Conservation (phyloP, 495 filamentous ascomycete genomes). For the Apodospora peruviana region DNA sequence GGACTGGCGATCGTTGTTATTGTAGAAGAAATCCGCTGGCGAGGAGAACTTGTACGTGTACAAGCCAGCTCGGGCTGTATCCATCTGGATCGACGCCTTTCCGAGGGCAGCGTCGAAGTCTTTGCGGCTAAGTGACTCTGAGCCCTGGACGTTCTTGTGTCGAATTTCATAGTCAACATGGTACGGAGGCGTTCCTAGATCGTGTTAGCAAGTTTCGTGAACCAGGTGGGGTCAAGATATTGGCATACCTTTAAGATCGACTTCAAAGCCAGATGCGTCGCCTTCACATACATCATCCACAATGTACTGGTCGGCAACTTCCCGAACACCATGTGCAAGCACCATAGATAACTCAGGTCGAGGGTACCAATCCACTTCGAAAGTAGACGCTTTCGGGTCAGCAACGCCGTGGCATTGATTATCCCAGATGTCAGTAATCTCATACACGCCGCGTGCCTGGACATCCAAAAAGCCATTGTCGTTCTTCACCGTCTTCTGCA, state of each 20-base stretch:
- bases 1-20: slow-evolving; percentile 62
- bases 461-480: slow-evolving; percentile 69
- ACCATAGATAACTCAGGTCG: slow-evolving; percentile 66
- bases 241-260: slow-evolving; percentile 64
- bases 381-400: slow-evolving; percentile 62
- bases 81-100: slow-evolving; percentile 69
- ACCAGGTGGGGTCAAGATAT: too few species aligned
- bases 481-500: slow-evolving; percentile 37
- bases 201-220: too few species aligned
- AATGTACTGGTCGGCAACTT: slow-evolving; percentile 45
- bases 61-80: slow-evolving; percentile 71
- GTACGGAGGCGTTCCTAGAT: slow-evolving; percentile 69
- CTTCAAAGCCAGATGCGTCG: slow-evolving; percentile 80
- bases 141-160: slow-evolving; percentile 57
- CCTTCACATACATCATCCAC: slow-evolving; percentile 90
- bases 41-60: slow-evolving; percentile 83
- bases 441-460: slow-evolving; percentile 62
- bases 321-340: slow-evolving; percentile 51
- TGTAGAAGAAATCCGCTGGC: slow-evolving; percentile 77
- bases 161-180: slow-evolving; percentile 74
- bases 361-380: slow-evolving; percentile 77
- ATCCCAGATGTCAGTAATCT: slow-evolving; percentile 72
- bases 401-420: slow-evolving; percentile 73
- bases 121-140: slow-evolving; percentile 54
- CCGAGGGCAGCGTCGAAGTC: slow-evolving; percentile 66